Conservation (phyloP, 2,329 filamentous ascomycete species). For the Diaporthe humulicola region DNA sequence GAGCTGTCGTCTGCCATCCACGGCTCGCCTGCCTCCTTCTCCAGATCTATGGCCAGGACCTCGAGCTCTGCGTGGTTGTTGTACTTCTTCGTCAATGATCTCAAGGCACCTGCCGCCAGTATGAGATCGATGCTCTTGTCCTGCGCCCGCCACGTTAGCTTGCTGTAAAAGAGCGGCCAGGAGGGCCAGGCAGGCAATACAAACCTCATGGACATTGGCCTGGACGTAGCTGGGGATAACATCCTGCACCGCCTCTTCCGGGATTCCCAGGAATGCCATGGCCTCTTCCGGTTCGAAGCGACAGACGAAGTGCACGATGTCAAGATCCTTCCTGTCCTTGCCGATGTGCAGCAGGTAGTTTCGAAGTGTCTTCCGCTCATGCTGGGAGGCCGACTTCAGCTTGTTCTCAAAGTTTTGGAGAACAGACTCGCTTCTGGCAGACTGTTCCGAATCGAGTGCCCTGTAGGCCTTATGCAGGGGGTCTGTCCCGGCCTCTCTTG, state of each 20-base stretch:
- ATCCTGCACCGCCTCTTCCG: slow-evolving; percentile 29
- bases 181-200: neutral
- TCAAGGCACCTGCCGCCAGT: slow-evolving; percentile 33
- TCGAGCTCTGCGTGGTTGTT: slow-evolving; percentile 24
- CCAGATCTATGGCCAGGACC: slow-evolving; percentile 18
- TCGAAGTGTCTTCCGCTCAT: slow-evolving; percentile 41
- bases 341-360: slow-evolving; percentile 47
- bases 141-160: neutral
- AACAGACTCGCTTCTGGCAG: slow-evolving; percentile 4
- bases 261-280: slow-evolving; percentile 41
- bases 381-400: slow-evolving; percentile 42
- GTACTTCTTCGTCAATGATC: slow-evolving; percentile 26
- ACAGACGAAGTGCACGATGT: slow-evolving; percentile 40
- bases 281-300: slow-evolving; percentile 44
- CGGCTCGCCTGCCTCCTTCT: slow-evolving; percentile 31
- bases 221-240: slow-evolving; percentile 31
- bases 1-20: slow-evolving; percentile 17
- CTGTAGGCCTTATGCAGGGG: slow-evolving; percentile 36
- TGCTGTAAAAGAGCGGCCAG: neutral
- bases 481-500: slow-evolving; percentile 23
- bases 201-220: slow-evolving; percentile 29
- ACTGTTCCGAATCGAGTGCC: slow-evolving; percentile 12
- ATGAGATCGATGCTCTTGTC: slow-evolving; percentile 36
- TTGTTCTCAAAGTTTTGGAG: slow-evolving; percentile 11
- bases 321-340: slow-evolving; percentile 42